phyloP scores from a whole-genome alignment of 2,329 filamentous ascomycete genomes.

The Raffaelea albimanens region DNA sequence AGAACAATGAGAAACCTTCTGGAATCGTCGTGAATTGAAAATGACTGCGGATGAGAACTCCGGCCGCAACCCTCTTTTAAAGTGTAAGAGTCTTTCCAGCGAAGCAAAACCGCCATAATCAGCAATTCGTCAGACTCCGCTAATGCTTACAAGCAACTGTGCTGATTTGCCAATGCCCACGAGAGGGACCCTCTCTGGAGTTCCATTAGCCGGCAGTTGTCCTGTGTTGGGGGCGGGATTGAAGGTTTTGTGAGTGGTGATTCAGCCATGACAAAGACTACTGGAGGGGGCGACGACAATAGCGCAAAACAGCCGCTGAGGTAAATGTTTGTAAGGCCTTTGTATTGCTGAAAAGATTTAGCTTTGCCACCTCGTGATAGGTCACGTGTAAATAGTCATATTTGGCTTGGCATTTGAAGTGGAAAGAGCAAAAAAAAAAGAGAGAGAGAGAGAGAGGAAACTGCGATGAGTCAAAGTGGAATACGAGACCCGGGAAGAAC shows the following conservation, averaged over 20 bases:
- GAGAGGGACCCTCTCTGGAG: too few relatives aligned
- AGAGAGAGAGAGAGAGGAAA: too few relatives aligned
- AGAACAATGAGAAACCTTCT: neutral
- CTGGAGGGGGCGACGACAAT: neutral
- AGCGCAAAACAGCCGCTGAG: constrained; percentile 1
- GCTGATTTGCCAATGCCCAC: constrained; percentile 1
- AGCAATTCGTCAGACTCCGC: constrained; percentile 8
- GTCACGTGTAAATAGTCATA: neutral
- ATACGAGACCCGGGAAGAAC: too few relatives aligned
- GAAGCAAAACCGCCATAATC: neutral
- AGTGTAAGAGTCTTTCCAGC: neutral
- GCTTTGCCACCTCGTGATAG: neutral
- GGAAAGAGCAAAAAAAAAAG: too few relatives aligned
- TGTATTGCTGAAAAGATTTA: neutral
- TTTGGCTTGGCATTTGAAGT: neutral
- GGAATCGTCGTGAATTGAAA: too few relatives aligned
- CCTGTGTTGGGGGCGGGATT: too few relatives aligned
- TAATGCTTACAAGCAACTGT: constrained; percentile 1
- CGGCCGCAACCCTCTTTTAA: too few relatives aligned
- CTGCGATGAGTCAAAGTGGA: too few relatives aligned
- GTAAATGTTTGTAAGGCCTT: constrained; percentile 9
- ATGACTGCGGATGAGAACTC: too few relatives aligned
- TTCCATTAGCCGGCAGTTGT: neutral
- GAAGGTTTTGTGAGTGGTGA: too few relatives aligned
- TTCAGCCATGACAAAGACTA: constrained; percentile 13